Evolutionary conservation across 805 yeast genomes (phyloP).

Genomic region (Metschnikowia arizonensis): DNA sequence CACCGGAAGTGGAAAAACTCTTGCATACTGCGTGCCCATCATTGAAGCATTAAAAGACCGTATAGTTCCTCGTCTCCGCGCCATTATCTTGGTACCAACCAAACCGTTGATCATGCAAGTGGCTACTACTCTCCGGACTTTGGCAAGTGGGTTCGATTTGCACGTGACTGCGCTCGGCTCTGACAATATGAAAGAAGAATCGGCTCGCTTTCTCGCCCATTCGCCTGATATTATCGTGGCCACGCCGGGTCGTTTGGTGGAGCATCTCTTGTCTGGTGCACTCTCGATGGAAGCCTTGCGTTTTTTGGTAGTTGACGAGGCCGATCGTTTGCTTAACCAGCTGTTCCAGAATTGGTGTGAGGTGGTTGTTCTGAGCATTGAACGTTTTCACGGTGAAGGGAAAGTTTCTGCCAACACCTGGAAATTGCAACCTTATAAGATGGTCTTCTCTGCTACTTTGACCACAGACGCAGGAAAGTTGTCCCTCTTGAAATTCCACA

Average conservation of each 20-base stretch:
- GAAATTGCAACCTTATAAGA: conserved; percentile 46
- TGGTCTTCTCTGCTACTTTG: conserved; percentile 88
- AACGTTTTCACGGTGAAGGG: conserved; percentile 10
- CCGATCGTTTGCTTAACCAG: conserved; percentile 78
- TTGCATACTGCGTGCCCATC: conserved; percentile 83
- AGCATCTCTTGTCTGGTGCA: conserved; percentile 48
- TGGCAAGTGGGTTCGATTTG: conserved; percentile 66
- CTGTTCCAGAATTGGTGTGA: conserved; percentile 91
- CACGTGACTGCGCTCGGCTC: conserved; percentile 57
- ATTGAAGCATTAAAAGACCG: conserved; percentile 62
- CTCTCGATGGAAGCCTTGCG: conserved; percentile 50
- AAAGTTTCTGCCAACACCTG: conserved; percentile 30
- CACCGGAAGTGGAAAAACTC: conserved; percentile 94
- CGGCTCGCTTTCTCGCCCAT: conserved; percentile 38
- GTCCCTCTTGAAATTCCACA: conserved; percentile 60
- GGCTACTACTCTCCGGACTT: conserved; percentile 50
- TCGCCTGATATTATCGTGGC: conserved; percentile 66
- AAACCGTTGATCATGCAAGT: conserved; percentile 85
- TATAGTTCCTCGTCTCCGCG: conserved; percentile 67
- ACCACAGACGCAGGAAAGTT: conserved; percentile 90
- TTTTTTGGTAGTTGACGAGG: conserved; percentile 74
- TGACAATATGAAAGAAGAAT: conserved; percentile 63
- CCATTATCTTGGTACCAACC: conserved; percentile 84
- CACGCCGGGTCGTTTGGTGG: conserved; percentile 83
- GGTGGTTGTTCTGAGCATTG: conserved; percentile 42